Conservation (phyloP, 116 monocot genomes). For the Iris pallida region DNA sequence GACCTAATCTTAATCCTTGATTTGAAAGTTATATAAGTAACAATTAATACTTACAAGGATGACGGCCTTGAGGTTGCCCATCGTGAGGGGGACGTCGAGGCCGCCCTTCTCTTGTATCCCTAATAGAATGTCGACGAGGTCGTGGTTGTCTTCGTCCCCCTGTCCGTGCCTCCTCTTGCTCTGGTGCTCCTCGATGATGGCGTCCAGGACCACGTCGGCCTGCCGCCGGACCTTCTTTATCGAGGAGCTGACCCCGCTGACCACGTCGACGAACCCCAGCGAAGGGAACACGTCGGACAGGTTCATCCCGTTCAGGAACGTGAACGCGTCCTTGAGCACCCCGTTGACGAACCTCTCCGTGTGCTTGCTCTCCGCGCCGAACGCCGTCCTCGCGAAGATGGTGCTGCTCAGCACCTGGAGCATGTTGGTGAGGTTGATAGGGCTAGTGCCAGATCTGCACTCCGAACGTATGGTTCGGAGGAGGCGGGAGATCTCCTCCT, state of each 20-base stretch:
- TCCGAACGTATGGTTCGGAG: not conserved
- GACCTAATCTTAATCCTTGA: too few species aligned
- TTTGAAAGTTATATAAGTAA: too few species aligned
- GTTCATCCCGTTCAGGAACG: not conserved
- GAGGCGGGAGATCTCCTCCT: not conserved
- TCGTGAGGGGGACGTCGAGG: not conserved
- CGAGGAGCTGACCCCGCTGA: not conserved
- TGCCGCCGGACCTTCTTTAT: not conserved
- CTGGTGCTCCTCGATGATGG: not conserved
- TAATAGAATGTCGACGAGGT: conserved; percentile 9
- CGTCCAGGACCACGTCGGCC: not conserved
- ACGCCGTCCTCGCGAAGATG: not conserved
- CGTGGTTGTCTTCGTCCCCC: not conserved
- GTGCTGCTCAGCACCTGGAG: not conserved
- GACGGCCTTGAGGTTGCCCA: conserved; percentile 7
- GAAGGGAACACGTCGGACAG: conserved; percentile 8
- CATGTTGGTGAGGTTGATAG: conserved; percentile 7
- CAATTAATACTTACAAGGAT: conserved; percentile 8
- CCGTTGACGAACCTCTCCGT: not conserved
- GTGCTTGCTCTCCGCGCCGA: conserved; percentile 4
- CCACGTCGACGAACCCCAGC: not conserved
- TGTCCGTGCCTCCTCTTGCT: not conserved
- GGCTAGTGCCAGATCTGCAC: not conserved
- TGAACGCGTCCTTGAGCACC: not conserved
- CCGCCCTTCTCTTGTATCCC: not conserved